These are phyloP conservation scores for Irpex lacteus DNA, from an alignment of 1,284 basidiomycete genomes.

Conservation along the genomic window DNA sequence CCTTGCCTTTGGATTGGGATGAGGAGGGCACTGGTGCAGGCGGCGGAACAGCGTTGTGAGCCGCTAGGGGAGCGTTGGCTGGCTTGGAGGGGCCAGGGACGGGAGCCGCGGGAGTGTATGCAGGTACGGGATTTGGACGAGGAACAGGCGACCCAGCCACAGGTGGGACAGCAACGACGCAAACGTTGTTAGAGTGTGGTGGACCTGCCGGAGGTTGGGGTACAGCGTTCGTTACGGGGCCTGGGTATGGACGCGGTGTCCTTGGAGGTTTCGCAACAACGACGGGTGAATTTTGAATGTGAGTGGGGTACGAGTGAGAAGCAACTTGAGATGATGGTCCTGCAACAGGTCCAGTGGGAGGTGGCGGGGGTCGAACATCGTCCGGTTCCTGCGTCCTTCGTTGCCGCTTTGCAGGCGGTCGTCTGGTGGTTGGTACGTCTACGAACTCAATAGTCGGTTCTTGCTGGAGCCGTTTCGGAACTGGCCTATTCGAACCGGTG, in stretches of 20 bases:
- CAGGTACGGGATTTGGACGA: neutral
- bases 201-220: neutral
- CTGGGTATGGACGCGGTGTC: neutral
- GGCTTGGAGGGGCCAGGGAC: neutral
- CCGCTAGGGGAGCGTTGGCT: neutral
- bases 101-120: neutral
- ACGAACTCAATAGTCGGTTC: neutral
- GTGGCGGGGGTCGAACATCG: neutral
- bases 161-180: too few relatives aligned
- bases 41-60: neutral
- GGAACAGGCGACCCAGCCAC: neutral
- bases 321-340: neutral
- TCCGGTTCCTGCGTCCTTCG: neutral
- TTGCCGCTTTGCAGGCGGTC: neutral
- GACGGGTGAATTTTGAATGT: too few relatives aligned
- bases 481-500: neutral
- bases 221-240: neutral
- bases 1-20: neutral
- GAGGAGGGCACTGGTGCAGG: neutral
- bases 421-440: neutral
- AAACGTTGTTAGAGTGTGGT: too few relatives aligned
- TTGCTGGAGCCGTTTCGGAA: neutral
- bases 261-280: too few relatives aligned
- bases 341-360: neutral
- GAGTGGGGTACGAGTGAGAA: neutral